Conservation (phyloP, 2,329 filamentous ascomycete species). For the Xylaria polymorpha region DNA sequence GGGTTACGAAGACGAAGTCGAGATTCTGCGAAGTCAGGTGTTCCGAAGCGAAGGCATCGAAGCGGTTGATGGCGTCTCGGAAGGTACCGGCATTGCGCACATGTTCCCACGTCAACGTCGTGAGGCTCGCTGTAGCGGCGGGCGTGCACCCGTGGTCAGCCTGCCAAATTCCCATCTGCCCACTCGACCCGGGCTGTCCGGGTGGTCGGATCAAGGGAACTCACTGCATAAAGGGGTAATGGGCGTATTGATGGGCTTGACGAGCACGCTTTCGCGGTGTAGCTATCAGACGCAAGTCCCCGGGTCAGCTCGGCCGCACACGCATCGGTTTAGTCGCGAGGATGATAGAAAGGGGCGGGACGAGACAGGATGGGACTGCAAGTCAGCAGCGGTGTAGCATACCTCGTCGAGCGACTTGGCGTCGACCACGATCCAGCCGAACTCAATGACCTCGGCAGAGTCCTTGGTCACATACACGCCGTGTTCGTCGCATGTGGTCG, state of each 20-base stretch:
- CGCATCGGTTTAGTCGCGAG: background rate
- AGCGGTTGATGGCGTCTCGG: slow-evolving; percentile 94
- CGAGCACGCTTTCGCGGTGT: slow-evolving; percentile 93
- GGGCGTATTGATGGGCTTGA: slow-evolving; percentile 98
- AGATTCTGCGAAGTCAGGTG: slow-evolving; percentile 90
- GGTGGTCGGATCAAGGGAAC: slow-evolving; percentile 56
- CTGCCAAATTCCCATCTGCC: slow-evolving; percentile 16
- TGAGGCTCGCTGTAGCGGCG: slow-evolving; percentile 80
- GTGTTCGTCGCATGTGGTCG: slow-evolving; percentile 98
- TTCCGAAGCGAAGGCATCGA: slow-evolving; percentile 93
- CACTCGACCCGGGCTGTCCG: background rate
- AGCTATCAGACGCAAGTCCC: slow-evolving; percentile 67
- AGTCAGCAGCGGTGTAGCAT: slow-evolving; percentile 51
- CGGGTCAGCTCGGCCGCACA: slow-evolving; percentile 34
- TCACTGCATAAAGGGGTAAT: slow-evolving; percentile 99
- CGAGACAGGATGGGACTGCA: background rate
- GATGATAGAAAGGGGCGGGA: background rate
- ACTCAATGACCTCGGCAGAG: slow-evolving; percentile 98
- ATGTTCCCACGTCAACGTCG: slow-evolving; percentile 98
- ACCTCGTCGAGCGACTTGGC: slow-evolving; percentile 94
- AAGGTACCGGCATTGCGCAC: slow-evolving; percentile 97
- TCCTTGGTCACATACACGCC: slow-evolving; percentile 99
- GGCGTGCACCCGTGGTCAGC: slow-evolving; percentile 33
- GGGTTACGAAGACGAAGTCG: slow-evolving; percentile 97
- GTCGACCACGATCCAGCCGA: slow-evolving; percentile 97